phyloP scores from a whole-genome alignment of 192 early-diverging fungal species.

The Coemansia sp. region DNA sequence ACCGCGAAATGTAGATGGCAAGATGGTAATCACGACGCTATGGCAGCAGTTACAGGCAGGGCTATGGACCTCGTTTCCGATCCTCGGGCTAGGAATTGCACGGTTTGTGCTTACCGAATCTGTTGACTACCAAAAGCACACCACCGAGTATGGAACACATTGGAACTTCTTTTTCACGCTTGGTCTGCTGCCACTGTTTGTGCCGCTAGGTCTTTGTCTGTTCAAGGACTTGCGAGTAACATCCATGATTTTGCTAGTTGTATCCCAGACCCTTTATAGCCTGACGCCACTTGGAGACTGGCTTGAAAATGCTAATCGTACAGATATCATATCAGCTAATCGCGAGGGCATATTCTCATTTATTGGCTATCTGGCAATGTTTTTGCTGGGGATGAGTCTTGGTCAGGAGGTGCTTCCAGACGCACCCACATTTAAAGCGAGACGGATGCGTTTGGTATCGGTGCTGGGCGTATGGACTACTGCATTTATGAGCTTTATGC shows the following conservation, averaged over 20 bases:
- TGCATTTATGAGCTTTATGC: conserved; percentile 49
- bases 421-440: conserved; percentile 40
- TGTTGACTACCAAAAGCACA: conserved; percentile 92
- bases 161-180: conserved; percentile 99
- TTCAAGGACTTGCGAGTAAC: conserved; percentile 59
- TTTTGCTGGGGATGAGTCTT: conserved; percentile 70
- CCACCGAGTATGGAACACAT: conserved; percentile 92
- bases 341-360: conserved; percentile 88
- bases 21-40: conserved; percentile 20
- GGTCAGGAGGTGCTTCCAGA: conserved; percentile 62
- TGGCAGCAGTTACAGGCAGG: conserved; percentile 53
- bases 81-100: conserved; percentile 73
- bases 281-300: conserved; percentile 64
- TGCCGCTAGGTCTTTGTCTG: conserved; percentile 60
- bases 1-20: conserved; percentile 31
- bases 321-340: conserved; percentile 75
- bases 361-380: conserved; percentile 80
- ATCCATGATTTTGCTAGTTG: conserved; percentile 52
- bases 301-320: conserved; percentile 73
- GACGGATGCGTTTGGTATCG: conserved; percentile 52
- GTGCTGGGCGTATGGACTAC: conserved; percentile 48
- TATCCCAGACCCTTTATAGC: conserved; percentile 62
- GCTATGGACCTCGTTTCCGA: conserved; percentile 57
- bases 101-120: conserved; percentile 70
- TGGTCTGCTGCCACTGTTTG: conserved; percentile 77